phyloP scores from a whole-genome alignment of 2,329 filamentous ascomycete species.

The Xenosphaeropsis pyriputrescens region DNA sequence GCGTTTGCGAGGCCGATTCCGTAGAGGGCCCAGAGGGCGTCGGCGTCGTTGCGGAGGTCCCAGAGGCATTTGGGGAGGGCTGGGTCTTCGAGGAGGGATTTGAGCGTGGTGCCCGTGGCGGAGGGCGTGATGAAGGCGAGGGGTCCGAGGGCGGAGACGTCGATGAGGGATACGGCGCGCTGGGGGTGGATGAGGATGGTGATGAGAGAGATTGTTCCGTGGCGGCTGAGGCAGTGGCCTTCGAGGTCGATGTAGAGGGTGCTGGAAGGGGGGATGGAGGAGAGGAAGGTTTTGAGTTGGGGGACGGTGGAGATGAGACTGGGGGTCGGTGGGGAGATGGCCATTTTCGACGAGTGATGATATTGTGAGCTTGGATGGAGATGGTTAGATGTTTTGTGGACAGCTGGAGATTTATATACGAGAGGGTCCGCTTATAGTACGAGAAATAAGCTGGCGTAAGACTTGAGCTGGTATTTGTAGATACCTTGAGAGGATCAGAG shows the following conservation, averaged over 20 bases:
- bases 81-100: slow-evolving; percentile 8
- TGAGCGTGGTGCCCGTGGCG: not conserved
- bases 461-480: too few species aligned
- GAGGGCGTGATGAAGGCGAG: not conserved
- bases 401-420: too few species aligned
- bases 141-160: not conserved
- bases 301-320: slow-evolving; percentile 4
- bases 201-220: not conserved
- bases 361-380: not conserved
- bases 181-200: not conserved
- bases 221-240: not conserved
- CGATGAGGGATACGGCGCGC: not conserved
- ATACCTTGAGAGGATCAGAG: too few species aligned
- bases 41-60: slow-evolving; percentile 15
- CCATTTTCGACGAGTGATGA: not conserved
- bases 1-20: slow-evolving; percentile 11
- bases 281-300: slow-evolving; percentile 5
- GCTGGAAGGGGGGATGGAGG: slow-evolving; percentile 4
- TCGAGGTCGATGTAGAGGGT: not conserved
- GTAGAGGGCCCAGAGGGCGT: slow-evolving; percentile 12
- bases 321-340: slow-evolving; percentile 1
- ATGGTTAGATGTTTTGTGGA: not conserved
- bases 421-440: too few species aligned
- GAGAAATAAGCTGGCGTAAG: too few species aligned
- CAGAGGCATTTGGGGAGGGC: slow-evolving; percentile 10